phyloP scores from a whole-genome alignment of 2,329 filamentous ascomycete species.

The Knufia petricola region DNA sequence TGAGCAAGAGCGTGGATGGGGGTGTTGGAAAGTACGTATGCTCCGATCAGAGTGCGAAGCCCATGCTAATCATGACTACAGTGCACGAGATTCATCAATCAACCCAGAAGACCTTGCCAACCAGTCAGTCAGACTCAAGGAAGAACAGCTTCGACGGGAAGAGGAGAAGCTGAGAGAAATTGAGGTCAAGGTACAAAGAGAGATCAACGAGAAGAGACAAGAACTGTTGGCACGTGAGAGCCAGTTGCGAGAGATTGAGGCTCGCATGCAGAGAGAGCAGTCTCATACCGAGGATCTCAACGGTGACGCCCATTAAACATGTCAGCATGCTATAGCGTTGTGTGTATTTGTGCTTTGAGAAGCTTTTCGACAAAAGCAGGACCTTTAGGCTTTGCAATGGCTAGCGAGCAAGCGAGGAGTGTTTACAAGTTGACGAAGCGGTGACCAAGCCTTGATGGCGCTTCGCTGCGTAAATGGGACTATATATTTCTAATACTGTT shows the following conservation, averaged over 20 bases:
- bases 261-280: conserved; percentile 84
- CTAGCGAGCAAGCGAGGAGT: conserved; percentile 6
- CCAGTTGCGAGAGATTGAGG: conserved; percentile 97
- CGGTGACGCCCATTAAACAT: conserved; percentile 22
- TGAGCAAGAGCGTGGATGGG: conserved; percentile 97
- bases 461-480: background rate
- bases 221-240: conserved; percentile 95
- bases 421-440: background rate
- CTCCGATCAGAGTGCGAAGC: conserved; percentile 9
- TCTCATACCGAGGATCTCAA: conserved; percentile 33
- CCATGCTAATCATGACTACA: conserved; percentile 22
- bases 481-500: conserved; percentile 10
- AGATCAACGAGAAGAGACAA: conserved; percentile 99
- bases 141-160: conserved; percentile 96
- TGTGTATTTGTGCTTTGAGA: conserved; percentile 5
- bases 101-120: conserved; percentile 95
- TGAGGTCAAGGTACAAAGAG: conserved; percentile 97
- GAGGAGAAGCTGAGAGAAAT: conserved; percentile 99
- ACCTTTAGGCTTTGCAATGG: conserved; percentile 4
- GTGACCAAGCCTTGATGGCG: conserved; percentile 6
- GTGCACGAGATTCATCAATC: conserved; percentile 67
- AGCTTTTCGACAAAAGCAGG: conserved; percentile 7
- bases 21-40: conserved; percentile 71
- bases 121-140: conserved; percentile 97
- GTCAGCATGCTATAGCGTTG: conserved; percentile 5